phyloP scores from a whole-genome alignment of 306 rosid species.

The Vachellia collinsii region DNA sequence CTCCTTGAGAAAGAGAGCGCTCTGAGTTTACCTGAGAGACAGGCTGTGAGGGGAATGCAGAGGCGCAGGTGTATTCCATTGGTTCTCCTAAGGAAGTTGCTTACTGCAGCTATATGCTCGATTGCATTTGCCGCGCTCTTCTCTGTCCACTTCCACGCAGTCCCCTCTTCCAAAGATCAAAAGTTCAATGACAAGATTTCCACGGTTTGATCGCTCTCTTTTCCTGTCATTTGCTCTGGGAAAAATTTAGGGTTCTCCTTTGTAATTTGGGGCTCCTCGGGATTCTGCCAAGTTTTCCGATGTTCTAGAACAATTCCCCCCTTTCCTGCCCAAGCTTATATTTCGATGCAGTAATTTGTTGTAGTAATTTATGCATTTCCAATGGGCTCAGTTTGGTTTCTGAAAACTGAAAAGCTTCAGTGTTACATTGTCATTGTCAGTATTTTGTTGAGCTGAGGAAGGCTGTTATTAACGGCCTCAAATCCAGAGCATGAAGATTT shows the following conservation, averaged over 20 bases:
- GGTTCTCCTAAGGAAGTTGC: slow-evolving; percentile 59
- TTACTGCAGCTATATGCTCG: slow-evolving; percentile 63
- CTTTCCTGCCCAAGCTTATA: not conserved
- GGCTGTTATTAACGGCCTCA: slow-evolving; percentile 16
- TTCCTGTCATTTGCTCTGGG: not conserved
- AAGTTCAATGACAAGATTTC: slow-evolving; percentile 69
- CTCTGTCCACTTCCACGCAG: slow-evolving; percentile 62
- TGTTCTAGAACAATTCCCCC: slow-evolving; percentile 5
- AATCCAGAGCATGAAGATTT: not conserved
- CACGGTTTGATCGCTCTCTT: slow-evolving; percentile 49
- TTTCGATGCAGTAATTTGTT: not conserved
- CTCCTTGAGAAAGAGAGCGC: not conserved
- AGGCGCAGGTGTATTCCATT: slow-evolving; percentile 56
- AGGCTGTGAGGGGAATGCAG: slow-evolving; percentile 55
- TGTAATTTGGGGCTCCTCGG: not conserved
- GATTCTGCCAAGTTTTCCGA: slow-evolving; percentile 13
- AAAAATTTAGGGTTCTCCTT: slow-evolving; percentile 33
- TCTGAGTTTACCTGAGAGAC: not conserved
- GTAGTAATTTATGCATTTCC: not conserved
- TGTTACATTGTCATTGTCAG: slow-evolving; percentile 17
- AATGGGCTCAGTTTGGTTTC: slow-evolving; percentile 17
- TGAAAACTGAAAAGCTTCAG: slow-evolving; percentile 1
- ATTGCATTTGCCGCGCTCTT: slow-evolving; percentile 58
- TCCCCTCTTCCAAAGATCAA: slow-evolving; percentile 61
- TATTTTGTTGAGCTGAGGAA: slow-evolving; percentile 36